phyloP scores from a whole-genome alignment of 2,329 filamentous ascomycete species.

The Fusarium neocosmosporiellum region DNA sequence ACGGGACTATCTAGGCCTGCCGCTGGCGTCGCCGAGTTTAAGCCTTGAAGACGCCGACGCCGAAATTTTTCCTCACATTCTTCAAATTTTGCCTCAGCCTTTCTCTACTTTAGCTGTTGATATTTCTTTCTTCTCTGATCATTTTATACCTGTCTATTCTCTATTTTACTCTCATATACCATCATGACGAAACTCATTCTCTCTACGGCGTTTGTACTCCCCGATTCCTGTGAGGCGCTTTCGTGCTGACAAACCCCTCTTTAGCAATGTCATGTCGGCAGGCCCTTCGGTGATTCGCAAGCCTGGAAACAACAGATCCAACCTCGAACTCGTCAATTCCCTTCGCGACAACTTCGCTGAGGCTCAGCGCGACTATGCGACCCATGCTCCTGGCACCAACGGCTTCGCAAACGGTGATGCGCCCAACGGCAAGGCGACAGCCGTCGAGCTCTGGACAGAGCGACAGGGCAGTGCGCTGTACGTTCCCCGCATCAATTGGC shows the following conservation, averaged over 20 bases:
- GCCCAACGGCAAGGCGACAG: slow-evolving; percentile 35
- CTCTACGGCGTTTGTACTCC: slow-evolving; percentile 79
- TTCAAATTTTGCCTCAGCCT: slow-evolving; percentile 11
- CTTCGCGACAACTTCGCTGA: slow-evolving; percentile 85
- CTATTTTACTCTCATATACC: slow-evolving; percentile 9
- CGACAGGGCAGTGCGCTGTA: slow-evolving; percentile 71
- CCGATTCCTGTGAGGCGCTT: slow-evolving; percentile 17
- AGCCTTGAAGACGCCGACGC: slow-evolving; percentile 35
- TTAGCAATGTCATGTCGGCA: slow-evolving; percentile 84
- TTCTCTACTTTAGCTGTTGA: slow-evolving; percentile 11
- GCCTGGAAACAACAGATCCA: slow-evolving; percentile 80
- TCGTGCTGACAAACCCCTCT: slow-evolving; percentile 39
- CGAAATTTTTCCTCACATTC: slow-evolving; percentile 35
- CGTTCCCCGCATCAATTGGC: slow-evolving; percentile 82
- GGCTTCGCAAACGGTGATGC: slow-evolving; percentile 47
- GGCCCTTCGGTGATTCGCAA: slow-evolving; percentile 87
- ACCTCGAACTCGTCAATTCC: slow-evolving; percentile 90
- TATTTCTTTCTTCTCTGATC: slow-evolving; percentile 6
- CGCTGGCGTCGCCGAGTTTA: slow-evolving; percentile 39
- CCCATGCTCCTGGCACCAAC: slow-evolving; percentile 44
- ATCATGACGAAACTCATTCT: slow-evolving; percentile 82
- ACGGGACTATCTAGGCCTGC: slow-evolving; percentile 34
- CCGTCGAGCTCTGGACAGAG: slow-evolving; percentile 74
- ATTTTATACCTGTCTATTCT: neutral
- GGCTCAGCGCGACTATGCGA: slow-evolving; percentile 72